phyloP scores from a whole-genome alignment of 1,284 basidiomycete genomes.

The Ustilago lituana region DNA sequence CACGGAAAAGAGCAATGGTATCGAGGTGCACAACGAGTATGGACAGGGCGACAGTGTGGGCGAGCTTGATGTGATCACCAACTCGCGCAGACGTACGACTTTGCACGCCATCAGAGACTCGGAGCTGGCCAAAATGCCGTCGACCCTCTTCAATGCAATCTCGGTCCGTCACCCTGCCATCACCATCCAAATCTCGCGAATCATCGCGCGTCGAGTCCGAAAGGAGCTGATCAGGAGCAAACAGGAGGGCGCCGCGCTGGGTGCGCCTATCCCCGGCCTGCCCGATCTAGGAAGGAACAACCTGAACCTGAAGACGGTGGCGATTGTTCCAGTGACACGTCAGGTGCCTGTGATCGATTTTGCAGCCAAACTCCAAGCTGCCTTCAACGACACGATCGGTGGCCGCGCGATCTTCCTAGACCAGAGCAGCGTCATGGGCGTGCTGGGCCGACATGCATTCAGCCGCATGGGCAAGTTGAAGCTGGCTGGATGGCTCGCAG shows the following conservation, averaged over 20 bases:
- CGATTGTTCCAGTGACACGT: conserved; percentile 75
- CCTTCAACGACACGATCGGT: conserved; percentile 62
- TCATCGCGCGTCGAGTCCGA: conserved; percentile 91
- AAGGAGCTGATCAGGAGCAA: conserved; percentile 73
- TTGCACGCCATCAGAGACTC: conserved; percentile 98
- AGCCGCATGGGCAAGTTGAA: conserved; percentile 67
- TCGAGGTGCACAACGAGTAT: conserved; percentile 89
- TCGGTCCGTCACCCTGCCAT: conserved; percentile 85
- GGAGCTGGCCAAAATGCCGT: conserved; percentile 96
- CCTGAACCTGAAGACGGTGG: conserved; percentile 91
- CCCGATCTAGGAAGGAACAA: conserved; percentile 76
- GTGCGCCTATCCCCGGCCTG: conserved; percentile 55
- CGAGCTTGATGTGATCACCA: conserved; percentile 97
- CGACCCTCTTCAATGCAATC: conserved; percentile 94
- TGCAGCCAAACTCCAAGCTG: conserved; percentile 58
- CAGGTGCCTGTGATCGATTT: conserved; percentile 65
- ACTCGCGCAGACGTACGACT: conserved; percentile 84
- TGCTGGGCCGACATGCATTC: conserved; percentile 64
- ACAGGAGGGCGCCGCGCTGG: conserved; percentile 38
- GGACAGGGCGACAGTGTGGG: conserved; percentile 80
- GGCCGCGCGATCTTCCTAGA: conserved; percentile 61
- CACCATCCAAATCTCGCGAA: conserved; percentile 91
- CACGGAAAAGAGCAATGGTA: conserved; percentile 72
- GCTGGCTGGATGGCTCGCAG: conserved; percentile 65
- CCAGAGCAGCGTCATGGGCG: conserved; percentile 65